phyloP scores from a whole-genome alignment of 2,329 filamentous ascomycete species.

The Celoporthe dispersa region DNA sequence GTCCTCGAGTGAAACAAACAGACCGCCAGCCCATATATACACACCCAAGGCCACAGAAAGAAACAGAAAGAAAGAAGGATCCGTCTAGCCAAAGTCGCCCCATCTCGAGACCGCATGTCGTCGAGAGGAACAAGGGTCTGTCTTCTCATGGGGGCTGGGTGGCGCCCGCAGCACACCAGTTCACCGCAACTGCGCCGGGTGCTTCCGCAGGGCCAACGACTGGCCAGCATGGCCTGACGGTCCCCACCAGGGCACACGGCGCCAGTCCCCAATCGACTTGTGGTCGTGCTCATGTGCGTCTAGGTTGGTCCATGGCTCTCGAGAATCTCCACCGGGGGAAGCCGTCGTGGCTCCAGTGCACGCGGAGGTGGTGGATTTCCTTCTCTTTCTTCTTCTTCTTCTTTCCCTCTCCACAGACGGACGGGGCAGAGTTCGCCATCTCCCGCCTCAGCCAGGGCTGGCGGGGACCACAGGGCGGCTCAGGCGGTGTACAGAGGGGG shows the following conservation, averaged over 20 bases:
- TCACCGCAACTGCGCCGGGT: conserved; percentile 21
- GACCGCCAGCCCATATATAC: not conserved
- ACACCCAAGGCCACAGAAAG: not conserved
- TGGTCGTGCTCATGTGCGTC: conserved; percentile 11
- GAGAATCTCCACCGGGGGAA: not conserved
- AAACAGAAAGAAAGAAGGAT: not conserved
- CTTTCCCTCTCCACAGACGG: not conserved
- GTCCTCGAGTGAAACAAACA: not conserved
- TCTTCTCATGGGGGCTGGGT: conserved; percentile 1
- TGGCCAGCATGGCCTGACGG: conserved; percentile 14
- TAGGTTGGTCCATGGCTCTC: conserved; percentile 3
- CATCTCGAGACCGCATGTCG: conserved; percentile 12
- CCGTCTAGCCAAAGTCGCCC: not conserved
- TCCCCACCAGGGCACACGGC: conserved; percentile 12
- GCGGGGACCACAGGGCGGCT: conserved; percentile 8
- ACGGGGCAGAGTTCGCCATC: conserved; percentile 5
- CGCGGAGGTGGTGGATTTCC: conserved; percentile 12
- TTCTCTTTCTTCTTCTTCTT: not conserved
- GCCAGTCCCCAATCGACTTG: conserved; percentile 24
- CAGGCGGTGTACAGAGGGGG: conserved; percentile 18
- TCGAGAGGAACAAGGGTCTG: conserved; percentile 1
- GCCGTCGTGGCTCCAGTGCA: conserved; percentile 26
- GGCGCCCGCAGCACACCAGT: conserved; percentile 1
- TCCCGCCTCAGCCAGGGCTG: not conserved
- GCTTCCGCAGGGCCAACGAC: conserved; percentile 19